Evolutionary conservation across 345 rosid species (phyloP), one percentile per base, ranked within the genome.

Genomic region (Passiflora organensis): DNA sequence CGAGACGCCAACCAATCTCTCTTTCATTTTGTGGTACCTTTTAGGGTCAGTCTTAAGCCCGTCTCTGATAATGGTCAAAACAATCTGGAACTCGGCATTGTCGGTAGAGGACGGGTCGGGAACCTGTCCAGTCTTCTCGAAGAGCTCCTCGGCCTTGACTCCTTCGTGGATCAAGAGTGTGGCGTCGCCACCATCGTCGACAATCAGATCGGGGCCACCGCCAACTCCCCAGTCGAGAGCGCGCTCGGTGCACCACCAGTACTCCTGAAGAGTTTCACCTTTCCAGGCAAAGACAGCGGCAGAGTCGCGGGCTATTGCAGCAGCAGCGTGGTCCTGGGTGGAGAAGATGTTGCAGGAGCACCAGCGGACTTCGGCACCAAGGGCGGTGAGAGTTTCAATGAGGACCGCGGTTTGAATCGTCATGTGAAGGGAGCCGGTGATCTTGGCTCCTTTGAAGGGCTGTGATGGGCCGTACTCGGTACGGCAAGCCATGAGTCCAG

Each of bases 201-300:
- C 95, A 38, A 90, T 84, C 53, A 89, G 82, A 66, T 86, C 90
- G 11, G 93, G 95, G 13, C 97, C 95, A 1, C 95, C 93, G 14
- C 69, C 81, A 10, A 89, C 80, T 23, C 97, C 97, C 96, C 97
- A 90, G 42, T 87, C 97, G 16, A 90, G 87, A 15, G 96, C 93
- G 2, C 85, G 74, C 79, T 90, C 96, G 0, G 97, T 90, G 51
- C 96, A 90, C 97, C 97, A 87, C 97, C 97, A 90, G 70, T 90
- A 90, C 76, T 87, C 97, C 77, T 85, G 87, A n/a, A 90, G 82
- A 1, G 97, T 90, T 75, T 87, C 95, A 0, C 97, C 97, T 52
- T 90, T 90, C 97, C 96, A 87, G 63, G 97, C 97, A 66, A 90
- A 90, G 4, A 87, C 95, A 2, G 95, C 71, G 6, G 95, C 94